phyloP scores from a whole-genome alignment of 1,284 basidiomycete species.

The Tremellales sp. region DNA sequence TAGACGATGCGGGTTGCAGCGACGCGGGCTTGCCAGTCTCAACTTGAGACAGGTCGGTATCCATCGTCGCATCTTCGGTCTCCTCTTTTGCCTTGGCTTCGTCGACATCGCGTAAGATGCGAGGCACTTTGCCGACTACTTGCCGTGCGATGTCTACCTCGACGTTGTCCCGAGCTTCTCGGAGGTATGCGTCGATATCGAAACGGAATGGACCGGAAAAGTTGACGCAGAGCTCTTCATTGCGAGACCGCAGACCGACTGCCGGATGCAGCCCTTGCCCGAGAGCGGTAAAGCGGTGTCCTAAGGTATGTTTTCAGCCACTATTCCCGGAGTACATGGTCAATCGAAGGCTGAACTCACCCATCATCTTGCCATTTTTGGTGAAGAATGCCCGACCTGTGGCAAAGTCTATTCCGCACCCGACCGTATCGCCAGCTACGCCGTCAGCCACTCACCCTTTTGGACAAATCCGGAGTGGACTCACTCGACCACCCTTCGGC shows the following conservation, averaged over 20 bases:
- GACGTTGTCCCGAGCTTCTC: conserved; percentile 48
- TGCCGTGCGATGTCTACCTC: conserved; percentile 1
- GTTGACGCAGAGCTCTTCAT: conserved; percentile 56
- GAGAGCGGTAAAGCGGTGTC: conserved; percentile 66
- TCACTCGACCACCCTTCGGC: conserved; percentile 56
- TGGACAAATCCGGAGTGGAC: conserved; percentile 7
- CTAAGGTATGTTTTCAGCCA: conserved; percentile 35
- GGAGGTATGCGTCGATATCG: conserved; percentile 78
- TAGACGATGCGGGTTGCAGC: no score
- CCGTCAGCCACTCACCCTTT: neutral
- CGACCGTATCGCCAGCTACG: conserved; percentile 74
- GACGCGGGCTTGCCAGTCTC: no score
- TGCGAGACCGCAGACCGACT: conserved; percentile 75
- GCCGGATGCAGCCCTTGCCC: conserved; percentile 66
- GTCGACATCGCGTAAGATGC: conserved; percentile 14
- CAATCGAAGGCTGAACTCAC: no score
- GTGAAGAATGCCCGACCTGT: conserved; percentile 78
- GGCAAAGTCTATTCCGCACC: conserved; percentile 84
- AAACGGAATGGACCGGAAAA: conserved; percentile 77
- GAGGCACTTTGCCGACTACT: conserved; percentile 3
- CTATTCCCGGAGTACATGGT: neutral
- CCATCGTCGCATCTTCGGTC: conserved; percentile 1
- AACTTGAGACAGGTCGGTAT: neutral
- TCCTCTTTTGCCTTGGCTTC: neutral
- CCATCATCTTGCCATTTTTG: conserved; percentile 74